These are phyloP conservation scores for Hypoxylon sp. DNA, from an alignment of 2,329 filamentous ascomycete species.

Conservation along the genomic window DNA sequence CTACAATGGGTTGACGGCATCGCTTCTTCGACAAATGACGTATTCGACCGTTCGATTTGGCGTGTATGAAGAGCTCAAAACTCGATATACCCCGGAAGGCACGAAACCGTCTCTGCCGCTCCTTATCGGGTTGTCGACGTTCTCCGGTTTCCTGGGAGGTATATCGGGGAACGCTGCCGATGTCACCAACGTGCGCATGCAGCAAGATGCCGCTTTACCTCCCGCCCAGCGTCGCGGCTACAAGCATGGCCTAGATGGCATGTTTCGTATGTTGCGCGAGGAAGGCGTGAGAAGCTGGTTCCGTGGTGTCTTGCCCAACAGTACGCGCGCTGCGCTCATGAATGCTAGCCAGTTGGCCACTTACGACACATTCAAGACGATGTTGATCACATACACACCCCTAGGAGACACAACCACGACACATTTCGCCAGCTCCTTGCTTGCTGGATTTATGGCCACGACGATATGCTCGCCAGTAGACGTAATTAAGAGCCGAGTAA, in stretches of 20 bases:
- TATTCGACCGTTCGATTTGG: conserved; percentile 98
- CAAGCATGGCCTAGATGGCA: conserved; percentile 87
- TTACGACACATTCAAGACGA: conserved; percentile 85
- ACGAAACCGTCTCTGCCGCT: conserved; percentile 76
- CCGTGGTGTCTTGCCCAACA: conserved; percentile 88
- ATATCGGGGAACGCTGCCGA: conserved; percentile 95
- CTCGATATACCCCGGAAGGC: conserved; percentile 67
- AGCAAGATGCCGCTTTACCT: conserved; percentile 88
- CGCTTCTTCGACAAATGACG: conserved; percentile 91
- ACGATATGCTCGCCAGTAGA: conserved; percentile 89
- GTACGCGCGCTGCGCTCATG: conserved; percentile 86
- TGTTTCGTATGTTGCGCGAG: conserved; percentile 87
- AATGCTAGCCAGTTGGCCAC: conserved; percentile 86
- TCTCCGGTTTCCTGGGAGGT: conserved; percentile 90
- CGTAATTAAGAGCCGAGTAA: conserved; percentile 90
- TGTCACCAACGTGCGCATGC: conserved; percentile 98
- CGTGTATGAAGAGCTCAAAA: conserved; percentile 94
- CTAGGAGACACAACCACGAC: conserved; percentile 79
- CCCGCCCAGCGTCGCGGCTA: conserved; percentile 84
- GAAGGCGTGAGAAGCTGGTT: conserved; percentile 85
- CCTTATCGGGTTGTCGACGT: conserved; percentile 86
- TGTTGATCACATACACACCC: conserved; percentile 76
- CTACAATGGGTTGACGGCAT: conserved; percentile 93
- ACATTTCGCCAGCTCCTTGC: conserved; percentile 82
- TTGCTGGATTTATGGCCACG: conserved; percentile 86